Evolutionary conservation across 441 rosid species (phyloP).

Genomic region (Brassica hybrid): DNA sequence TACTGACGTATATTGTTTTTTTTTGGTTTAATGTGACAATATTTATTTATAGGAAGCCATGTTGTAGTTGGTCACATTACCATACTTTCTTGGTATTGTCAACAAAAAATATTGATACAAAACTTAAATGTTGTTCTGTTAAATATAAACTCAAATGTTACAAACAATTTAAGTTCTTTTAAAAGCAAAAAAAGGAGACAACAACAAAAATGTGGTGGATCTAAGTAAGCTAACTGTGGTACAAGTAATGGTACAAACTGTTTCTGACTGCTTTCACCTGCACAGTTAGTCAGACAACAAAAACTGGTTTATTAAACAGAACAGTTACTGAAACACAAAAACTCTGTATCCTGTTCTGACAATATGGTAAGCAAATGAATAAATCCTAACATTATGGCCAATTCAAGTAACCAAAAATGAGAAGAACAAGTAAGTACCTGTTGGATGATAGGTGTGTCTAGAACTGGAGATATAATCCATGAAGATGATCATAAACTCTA

Average conservation of each 20-base stretch:
- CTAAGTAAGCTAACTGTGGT: conserved; percentile 26
- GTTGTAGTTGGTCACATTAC: not conserved
- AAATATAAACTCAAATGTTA: conserved; percentile 18
- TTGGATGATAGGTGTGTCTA: conserved; percentile 2
- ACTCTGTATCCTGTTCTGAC: not conserved
- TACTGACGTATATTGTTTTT: no score
- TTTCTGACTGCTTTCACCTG: conserved; percentile 40
- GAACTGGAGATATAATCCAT: conserved; percentile 4
- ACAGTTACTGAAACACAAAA: not conserved
- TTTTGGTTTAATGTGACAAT: no score
- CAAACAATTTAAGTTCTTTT: conserved; percentile 14
- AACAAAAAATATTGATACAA: conserved; percentile 12
- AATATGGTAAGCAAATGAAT: not conserved
- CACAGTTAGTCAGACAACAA: conserved; percentile 15
- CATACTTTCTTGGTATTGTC: not conserved
- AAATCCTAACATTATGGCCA: not conserved
- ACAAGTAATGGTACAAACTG: conserved; percentile 33
- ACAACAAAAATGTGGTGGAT: conserved; percentile 32
- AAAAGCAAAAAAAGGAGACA: not conserved
- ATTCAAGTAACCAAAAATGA: not conserved
- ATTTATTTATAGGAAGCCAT: not conserved
- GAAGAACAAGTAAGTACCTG: not conserved
- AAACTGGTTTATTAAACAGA: not conserved
- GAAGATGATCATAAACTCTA: conserved; percentile 17
- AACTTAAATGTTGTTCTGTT: not conserved